A percentile compares a stretch with the other conserved stretches of the same genome.
Evolutionary conservation across 2,329 filamentous ascomycete species (phyloP).

Genomic region (Ceratocystis lukuohia): DNA sequence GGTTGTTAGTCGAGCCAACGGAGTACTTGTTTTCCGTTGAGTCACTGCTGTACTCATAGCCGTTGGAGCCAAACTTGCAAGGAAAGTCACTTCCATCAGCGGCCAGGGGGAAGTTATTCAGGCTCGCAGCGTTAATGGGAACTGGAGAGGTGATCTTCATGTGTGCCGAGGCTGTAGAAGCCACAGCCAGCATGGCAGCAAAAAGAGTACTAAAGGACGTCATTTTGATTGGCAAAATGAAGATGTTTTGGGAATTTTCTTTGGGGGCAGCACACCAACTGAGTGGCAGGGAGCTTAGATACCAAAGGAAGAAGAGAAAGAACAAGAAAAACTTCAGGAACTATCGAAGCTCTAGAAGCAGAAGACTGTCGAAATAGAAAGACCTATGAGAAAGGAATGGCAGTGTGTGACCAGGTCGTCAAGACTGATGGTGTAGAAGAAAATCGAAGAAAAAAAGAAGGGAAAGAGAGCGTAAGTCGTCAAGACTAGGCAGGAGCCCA

Average conservation of each 20-base stretch:
- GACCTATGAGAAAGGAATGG: neutral
- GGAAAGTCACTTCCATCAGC: constrained; percentile 57
- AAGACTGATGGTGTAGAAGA: neutral
- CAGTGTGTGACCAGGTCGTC: neutral
- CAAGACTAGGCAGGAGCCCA: constrained; percentile 13
- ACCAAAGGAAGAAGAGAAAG: neutral
- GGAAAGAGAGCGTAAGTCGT: constrained; percentile 11
- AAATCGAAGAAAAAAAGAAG: neutral
- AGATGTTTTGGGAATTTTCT: neutral
- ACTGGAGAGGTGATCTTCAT: constrained; percentile 57
- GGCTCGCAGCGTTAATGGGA: constrained; percentile 38
- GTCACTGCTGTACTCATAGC: constrained; percentile 1
- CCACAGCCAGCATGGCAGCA: constrained; percentile 39
- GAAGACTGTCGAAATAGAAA: neutral
- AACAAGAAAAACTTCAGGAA: constrained; percentile 10
- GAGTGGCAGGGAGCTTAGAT: neutral
- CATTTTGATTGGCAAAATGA: neutral
- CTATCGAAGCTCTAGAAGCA: constrained; percentile 4
- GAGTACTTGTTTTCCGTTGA: constrained; percentile 42
- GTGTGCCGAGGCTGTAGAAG: constrained; percentile 54
- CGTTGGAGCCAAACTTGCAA: constrained; percentile 52
- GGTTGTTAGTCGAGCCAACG: constrained; percentile 44
- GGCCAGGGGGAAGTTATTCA: constrained; percentile 51
- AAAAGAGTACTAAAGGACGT: constrained; percentile 31
- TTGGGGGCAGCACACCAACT: neutral